phyloP scores from a whole-genome alignment of 345 rosid species.

The Gossypium raimondii region DNA sequence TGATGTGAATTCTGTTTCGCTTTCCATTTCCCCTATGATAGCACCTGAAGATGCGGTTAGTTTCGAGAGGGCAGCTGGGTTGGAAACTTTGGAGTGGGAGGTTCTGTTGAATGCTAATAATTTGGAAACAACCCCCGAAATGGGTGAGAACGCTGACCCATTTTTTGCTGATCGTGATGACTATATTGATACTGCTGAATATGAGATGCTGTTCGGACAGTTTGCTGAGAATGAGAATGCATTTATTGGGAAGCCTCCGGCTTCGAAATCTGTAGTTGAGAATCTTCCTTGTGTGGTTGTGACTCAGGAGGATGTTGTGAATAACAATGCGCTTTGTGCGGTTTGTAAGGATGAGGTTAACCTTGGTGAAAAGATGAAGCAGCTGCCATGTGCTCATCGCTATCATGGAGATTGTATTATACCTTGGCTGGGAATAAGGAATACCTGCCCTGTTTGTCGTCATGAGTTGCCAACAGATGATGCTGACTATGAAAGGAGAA shows the following conservation, averaged over 20 bases:
- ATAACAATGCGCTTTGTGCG: slow-evolving; percentile 52
- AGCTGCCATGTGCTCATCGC: slow-evolving; percentile 73
- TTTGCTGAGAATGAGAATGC: slow-evolving; percentile 67
- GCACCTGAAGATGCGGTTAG: slow-evolving; percentile 47
- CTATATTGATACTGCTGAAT: slow-evolving; percentile 56
- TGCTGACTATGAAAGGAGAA: slow-evolving; percentile 59
- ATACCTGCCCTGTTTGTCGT: slow-evolving; percentile 91
- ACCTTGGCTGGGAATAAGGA: slow-evolving; percentile 83
- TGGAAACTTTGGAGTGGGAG: slow-evolving; percentile 70
- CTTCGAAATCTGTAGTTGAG: slow-evolving; percentile 55
- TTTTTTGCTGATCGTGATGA: slow-evolving; percentile 53
- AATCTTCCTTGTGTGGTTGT: slow-evolving; percentile 51
- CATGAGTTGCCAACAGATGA: slow-evolving; percentile 84
- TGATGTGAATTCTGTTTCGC: slow-evolving; percentile 52
- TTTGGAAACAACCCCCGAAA: slow-evolving; percentile 47
- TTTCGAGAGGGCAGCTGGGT: slow-evolving; percentile 47
- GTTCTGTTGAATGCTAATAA: slow-evolving; percentile 63
- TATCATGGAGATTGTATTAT: slow-evolving; percentile 84
- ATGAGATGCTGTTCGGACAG: slow-evolving; percentile 72
- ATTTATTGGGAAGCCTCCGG: slow-evolving; percentile 58
- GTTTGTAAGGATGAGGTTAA: slow-evolving; percentile 77
- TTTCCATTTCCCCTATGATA: slow-evolving; percentile 50
- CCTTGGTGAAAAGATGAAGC: slow-evolving; percentile 56
- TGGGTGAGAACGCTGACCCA: slow-evolving; percentile 37
- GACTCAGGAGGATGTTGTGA: slow-evolving; percentile 44